Base-by-base conservation (phyloP, 768 basidiomycete genomes). In the Pisolithus tinctorius region DNA sequence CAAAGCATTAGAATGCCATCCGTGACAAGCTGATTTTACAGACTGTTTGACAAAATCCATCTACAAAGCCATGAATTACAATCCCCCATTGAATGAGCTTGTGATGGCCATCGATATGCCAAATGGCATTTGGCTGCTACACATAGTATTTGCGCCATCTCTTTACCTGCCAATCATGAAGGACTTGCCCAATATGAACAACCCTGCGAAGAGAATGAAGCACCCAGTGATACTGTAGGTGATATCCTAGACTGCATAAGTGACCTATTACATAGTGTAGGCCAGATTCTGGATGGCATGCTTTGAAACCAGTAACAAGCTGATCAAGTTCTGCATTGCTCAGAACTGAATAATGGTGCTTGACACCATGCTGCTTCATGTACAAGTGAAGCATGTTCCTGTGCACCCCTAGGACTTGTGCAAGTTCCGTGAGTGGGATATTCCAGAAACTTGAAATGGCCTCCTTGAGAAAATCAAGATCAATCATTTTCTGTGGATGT, bases 21-120 rank as follows among this genome's bases (percentile, higher is more conserved):
- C 7, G 49, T 31, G 9, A 9, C 10, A 7, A 36, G 34, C 23
- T 8, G 48, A 17, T n/a, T 6, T 20, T 13, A 49, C 54, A 29
- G 27, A 66, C 63, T 6, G 48, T 68, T 11, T 59, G 7, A 51
- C 57, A 59, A 30, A 54, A 67, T 0, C 67, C 66, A 49, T 70
- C 62, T 25, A 66, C 54, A 9, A 66, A 30, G 0, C 57, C 62
- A 46, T 65, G 64, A 13, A 65, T 65, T 0, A 65, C 60, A 42
- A 64, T 52, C 1, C 60, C 60, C 63, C 59, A 66, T 0, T 26
- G 13, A 20, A 68, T 67, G 0, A 68, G 47, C 17, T 67, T 67
- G 47, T 67, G 63, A 51, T 67, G 62, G 0, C 64, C 58, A 41
- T 66, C 60, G 1, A 60, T n/a, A 37, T 66, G 64, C 64, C 62